Evolutionary conservation across 345 rosid species (phyloP).

Genomic region (Schrenkiella parvula): DNA sequence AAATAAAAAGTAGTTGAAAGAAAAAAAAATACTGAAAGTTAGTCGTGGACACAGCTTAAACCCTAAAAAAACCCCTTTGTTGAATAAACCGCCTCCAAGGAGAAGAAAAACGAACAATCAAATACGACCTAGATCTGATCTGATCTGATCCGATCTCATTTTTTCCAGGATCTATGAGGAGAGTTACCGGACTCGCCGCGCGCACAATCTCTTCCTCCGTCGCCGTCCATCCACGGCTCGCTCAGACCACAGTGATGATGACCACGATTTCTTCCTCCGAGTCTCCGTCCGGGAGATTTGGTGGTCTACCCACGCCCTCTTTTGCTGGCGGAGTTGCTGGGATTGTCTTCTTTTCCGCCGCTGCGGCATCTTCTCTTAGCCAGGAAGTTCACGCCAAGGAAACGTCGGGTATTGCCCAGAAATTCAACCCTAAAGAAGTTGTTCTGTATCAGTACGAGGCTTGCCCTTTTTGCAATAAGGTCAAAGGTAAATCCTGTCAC

Average conservation of each 20-base stretch:
- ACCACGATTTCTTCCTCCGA: slow-evolving; percentile 27
- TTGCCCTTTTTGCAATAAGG: slow-evolving; percentile 96
- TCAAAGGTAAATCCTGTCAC: slow-evolving; percentile 50
- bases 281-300: slow-evolving; percentile 31
- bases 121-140: slow-evolving; percentile 13
- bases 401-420: slow-evolving; percentile 35
- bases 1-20: no score
- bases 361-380: slow-evolving; percentile 44
- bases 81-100: neutral
- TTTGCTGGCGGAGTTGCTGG: slow-evolving; percentile 42
- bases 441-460: slow-evolving; percentile 95
- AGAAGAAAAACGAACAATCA: neutral
- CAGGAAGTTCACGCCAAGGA: slow-evolving; percentile 72
- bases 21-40: neutral
- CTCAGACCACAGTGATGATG: slow-evolving; percentile 38
- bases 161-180: slow-evolving; percentile 41
- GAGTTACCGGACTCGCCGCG: slow-evolving; percentile 41
- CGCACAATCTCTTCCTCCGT: slow-evolving; percentile 38
- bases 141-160: neutral
- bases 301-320: slow-evolving; percentile 33
- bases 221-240: slow-evolving; percentile 34
- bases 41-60: slow-evolving; percentile 29
- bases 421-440: slow-evolving; percentile 55
- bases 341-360: slow-evolving; percentile 46
- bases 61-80: slow-evolving; percentile 25